Base-by-base conservation (phyloP, 805 yeast genomes). In the Saccharomyces kudriavzevii region DNA sequence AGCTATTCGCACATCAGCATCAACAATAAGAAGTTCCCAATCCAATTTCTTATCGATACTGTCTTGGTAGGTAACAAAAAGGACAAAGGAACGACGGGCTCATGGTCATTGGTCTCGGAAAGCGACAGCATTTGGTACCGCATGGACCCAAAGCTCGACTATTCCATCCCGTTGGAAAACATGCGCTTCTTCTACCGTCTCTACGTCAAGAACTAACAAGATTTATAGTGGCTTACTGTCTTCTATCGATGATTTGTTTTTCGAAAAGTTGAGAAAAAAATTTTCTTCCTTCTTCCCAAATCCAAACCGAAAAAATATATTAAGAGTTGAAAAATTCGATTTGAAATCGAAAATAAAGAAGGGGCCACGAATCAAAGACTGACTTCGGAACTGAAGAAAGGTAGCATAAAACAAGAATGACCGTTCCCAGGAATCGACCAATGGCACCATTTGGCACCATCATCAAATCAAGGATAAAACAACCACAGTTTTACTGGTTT, bases 91-190 rank as follows among this genome's bases (percentile, higher is more conserved):
- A 17, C 43, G 31, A 54, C 10, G 87, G 87, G 10, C 70, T 76
- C 43, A 0, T 89, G 96, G 96, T 82, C 79, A 48, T 66, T 85
- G 4, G 73, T 87, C 0, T 77, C 77, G 2, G 75, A 80, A 54
- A 80, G 83, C 52, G 96, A 89, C 60, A 84, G 94, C 52, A 78
- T 84, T 57, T 89, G 96, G 96, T 89, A 82, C 69, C 75, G 96
- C 60, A 68, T 78, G 47, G 79, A 74, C 20, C 70, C 73, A 17
- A 76, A 75, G 13, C 69, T 85, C 13, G 70, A 77, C 11, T 89
- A 88, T 59, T 78, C 79, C 2, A 71, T 87, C 70, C 86, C 87
- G 60, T 69, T 89, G 56, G 96, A 89, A 65, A 89, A 87, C 65
- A 89, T 89, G 96, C 77, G 96, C 56, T 87, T 87, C 66, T 89